Evolutionary conservation across 2,329 filamentous ascomycete genomes (phyloP).

Genomic region (Torrubiellomyces zombiae): DNA sequence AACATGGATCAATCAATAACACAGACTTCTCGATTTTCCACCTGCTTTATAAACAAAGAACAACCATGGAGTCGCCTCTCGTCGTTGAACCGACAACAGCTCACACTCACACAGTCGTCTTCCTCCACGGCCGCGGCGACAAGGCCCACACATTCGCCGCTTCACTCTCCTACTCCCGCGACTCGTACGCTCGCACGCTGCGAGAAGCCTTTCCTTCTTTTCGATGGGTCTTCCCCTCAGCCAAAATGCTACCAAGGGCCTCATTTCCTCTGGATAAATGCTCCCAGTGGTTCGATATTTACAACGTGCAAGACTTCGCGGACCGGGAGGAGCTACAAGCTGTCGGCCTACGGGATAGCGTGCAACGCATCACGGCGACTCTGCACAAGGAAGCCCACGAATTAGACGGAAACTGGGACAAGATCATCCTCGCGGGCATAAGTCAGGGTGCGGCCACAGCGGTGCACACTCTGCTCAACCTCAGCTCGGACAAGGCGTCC

Average conservation of each 20-base stretch:
- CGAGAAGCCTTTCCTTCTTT: conserved; percentile 24
- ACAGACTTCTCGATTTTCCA: too few species aligned
- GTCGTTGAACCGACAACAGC: conserved; percentile 5
- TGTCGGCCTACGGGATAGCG: conserved; percentile 21
- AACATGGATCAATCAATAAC: too few species aligned
- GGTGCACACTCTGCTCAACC: conserved; percentile 19
- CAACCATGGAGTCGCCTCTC: conserved; percentile 3
- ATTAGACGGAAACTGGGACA: conserved; percentile 20
- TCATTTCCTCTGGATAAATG: conserved; percentile 10
- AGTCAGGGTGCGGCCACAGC: conserved; percentile 28
- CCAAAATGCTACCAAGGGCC: conserved; percentile 18
- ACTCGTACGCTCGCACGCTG: conserved; percentile 17
- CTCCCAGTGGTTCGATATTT: conserved; percentile 36
- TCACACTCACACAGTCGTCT: conserved; percentile 26
- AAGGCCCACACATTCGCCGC: conserved; percentile 15
- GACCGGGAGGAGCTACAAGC: conserved; percentile 26
- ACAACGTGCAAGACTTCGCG: conserved; percentile 21
- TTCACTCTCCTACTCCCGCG: conserved; percentile 13
- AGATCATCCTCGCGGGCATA: conserved; percentile 26
- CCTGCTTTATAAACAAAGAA: too few species aligned
- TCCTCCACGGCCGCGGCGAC: conserved; percentile 29
- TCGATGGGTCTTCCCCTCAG: conserved; percentile 34
- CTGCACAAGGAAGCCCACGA: conserved; percentile 17
- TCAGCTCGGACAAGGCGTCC: conserved; percentile 9
- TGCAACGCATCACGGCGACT: conserved; percentile 14